These are phyloP conservation scores for Rhizophagus sp. DNA, from an alignment of 192 early-diverging fungal genomes.

Conservation along the genomic window DNA sequence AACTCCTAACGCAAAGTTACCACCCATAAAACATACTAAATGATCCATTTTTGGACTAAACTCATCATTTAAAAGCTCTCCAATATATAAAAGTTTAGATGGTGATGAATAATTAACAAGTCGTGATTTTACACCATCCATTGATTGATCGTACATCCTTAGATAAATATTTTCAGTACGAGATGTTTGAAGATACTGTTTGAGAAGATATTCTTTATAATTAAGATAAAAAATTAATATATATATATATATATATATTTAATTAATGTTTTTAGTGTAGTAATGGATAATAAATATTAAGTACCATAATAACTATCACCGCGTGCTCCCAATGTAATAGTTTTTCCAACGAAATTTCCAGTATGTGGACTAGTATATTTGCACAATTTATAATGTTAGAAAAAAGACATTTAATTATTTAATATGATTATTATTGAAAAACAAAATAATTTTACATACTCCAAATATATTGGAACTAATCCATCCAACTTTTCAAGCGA, in stretches of 20 bases:
- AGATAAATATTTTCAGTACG: conserved; percentile 62
- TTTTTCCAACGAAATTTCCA: conserved; percentile 57
- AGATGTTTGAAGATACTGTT: conserved; percentile 81
- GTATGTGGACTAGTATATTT: conserved; percentile 42
- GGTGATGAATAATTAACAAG: conserved; percentile 60
- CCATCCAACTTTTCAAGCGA: conserved; percentile 61
- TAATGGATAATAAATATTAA: background rate
- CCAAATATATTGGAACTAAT: conserved; percentile 75
- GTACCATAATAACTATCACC: conserved; percentile 92
- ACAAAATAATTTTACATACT: conserved; percentile 32
- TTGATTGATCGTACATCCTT: conserved; percentile 64
- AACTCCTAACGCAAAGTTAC: conserved; percentile 76
- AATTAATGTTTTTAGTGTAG: too few species aligned
- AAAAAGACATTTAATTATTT: background rate
- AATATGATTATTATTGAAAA: background rate
- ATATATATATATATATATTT: too few species aligned
- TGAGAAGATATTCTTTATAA: conserved; percentile 81
- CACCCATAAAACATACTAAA: conserved; percentile 90
- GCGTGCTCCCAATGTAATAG: conserved; percentile 74
- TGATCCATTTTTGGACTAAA: conserved; percentile 85
- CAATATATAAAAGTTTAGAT: conserved; percentile 62
- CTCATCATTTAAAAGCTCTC: conserved; percentile 49
- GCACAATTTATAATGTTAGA: background rate
- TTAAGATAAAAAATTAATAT: background rate
- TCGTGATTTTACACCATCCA: conserved; percentile 66